These are phyloP conservation scores for Magnaporthiopsis incrustans DNA, from an alignment of 2,329 filamentous ascomycete genomes.

Conservation along the genomic window DNA sequence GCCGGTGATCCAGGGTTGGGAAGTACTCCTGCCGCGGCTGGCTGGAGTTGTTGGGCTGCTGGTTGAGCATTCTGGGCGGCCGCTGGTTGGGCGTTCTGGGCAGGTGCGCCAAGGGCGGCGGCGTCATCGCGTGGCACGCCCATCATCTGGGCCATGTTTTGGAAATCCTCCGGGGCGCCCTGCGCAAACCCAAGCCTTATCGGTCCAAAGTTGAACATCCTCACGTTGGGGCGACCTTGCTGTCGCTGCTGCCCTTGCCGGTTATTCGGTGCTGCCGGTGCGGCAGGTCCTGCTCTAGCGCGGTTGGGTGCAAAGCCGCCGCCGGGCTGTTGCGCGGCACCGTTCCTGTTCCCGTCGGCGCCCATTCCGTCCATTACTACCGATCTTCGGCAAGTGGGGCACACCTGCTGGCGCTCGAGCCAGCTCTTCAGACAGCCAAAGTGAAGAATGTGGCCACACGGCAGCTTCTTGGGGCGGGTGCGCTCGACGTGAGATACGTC, in stretches of 20 bases:
- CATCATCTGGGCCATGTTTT: constrained; percentile 59
- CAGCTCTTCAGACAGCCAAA: constrained; percentile 92
- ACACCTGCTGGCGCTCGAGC: constrained; percentile 95
- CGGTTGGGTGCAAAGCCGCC: constrained; percentile 14
- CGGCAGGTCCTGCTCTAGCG: constrained; percentile 17
- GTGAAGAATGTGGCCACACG: constrained; percentile 92
- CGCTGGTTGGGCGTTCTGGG: not conserved
- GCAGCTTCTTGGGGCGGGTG: constrained; percentile 85
- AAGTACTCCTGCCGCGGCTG: constrained; percentile 8
- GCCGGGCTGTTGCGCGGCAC: constrained; percentile 15
- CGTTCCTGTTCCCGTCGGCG: constrained; percentile 16
- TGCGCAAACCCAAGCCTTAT: constrained; percentile 71
- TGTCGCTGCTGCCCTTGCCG: constrained; percentile 22
- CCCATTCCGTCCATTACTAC: constrained; percentile 52
- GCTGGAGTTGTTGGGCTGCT: not conserved
- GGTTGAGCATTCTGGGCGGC: constrained; percentile 1
- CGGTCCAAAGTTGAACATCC: constrained; percentile 52
- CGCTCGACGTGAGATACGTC: constrained; percentile 70
- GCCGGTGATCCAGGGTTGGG: constrained; percentile 10
- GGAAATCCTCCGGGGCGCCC: constrained; percentile 53
- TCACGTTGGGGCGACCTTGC: constrained; percentile 15
- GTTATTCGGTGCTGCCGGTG: constrained; percentile 23
- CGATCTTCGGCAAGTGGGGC: constrained; percentile 83
- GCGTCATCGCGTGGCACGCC: constrained; percentile 32
- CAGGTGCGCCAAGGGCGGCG: constrained; percentile 13